Base-by-base conservation (phyloP, 2,329 filamentous ascomycete species). In the Berkeleyomyces rouxiae region DNA sequence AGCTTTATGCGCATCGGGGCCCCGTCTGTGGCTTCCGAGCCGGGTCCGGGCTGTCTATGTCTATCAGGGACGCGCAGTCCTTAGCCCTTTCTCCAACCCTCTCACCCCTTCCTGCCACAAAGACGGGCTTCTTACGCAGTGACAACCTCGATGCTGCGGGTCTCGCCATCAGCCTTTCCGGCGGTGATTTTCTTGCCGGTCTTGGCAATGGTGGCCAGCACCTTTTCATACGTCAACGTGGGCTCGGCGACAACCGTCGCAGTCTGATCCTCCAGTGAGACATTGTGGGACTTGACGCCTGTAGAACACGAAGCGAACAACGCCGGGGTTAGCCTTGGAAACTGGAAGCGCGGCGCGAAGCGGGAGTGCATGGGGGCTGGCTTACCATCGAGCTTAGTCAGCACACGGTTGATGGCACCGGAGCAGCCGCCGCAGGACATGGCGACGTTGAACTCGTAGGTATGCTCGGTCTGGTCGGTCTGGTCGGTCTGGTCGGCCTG, bases 371-470 rank as follows among this genome's bases (percentile, higher is more conserved):
- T 0, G 3, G 39, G 44, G 16, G 49, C 31, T n/a, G 55, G 74
- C 82, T 67, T 72, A 95, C 91, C 90, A 23, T 95, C 87, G 2
- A 95, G 84, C 78, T 90, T 96, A 78, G 88, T 92, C 67, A 99
- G 83, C 55, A 96, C 90, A 61, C 90, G 83, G 76, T 95, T 88
- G 53, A 99, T 81, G 68, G 93, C 93, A 70, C 91, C 90, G 55
- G 91, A 96, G 85, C 93, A 99, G 74, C 93, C 93, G 72, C 88
- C 84, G 78, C 93, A 99, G 80, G 79, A 87, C 93, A 99, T 99
- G 75, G 78, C 80, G 74, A 97, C 83, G 75, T 91, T 85, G 80
- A 97, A 97, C 75, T 93, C 89, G 86, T 97, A 97, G 68, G 84
- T 88, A 79, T 96, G 90, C 68, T 86, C 83, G 65, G 84, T 77